Evolutionary conservation across 1,284 basidiomycete genomes (phyloP), one percentile per base, ranked within the genome.

Genomic region (Cutaneotrichosporon sp.): DNA sequence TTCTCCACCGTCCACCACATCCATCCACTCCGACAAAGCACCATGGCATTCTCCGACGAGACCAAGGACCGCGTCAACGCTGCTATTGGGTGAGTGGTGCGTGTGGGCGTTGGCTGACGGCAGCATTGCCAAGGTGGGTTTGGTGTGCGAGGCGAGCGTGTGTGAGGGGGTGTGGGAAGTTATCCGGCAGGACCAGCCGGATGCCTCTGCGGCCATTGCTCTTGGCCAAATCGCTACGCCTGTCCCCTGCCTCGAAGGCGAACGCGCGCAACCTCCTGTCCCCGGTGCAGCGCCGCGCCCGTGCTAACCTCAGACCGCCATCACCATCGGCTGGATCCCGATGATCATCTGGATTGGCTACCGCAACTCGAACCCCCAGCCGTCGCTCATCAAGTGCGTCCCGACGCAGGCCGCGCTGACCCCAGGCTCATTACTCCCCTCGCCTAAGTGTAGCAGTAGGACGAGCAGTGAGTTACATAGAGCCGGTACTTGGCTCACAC

Each of bases 321-420:
- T 93, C 55, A 90, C 93, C 75, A 90, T 90, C 68, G 86, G 85
- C 61, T 96, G 91, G 90, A 88, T 96, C 68, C 91, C 91, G 36
- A 78, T 91, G 69, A 88, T 96, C 69, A 92, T 96, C 66, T 94
- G 90, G 75, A 81, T 93, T 67, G 91, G 91, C 33, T 93, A 88
- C 79, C 87, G 85, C 51, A 80, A 85, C 67, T 90, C 88, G 69
- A 87, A 85, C 67, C 90, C 90, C 34, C 89, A 90, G 67, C 90
- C 90, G n/a, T 90, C 89, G 40, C 78, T 93, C 65, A 92, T 93
- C 77, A 92, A 91, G 90, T 91, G 58, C 65, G 87, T 81, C 4
- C 3, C 8, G 17, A 13, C 20, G 13, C 17, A 20, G 17, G 7
- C 2, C 1, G 12, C 17, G 30, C 49, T 65, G 55, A 48, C 42